Evolutionary conservation across 805 yeast species (phyloP).

Genomic region (Wickerhamomyces tratensis): DNA sequence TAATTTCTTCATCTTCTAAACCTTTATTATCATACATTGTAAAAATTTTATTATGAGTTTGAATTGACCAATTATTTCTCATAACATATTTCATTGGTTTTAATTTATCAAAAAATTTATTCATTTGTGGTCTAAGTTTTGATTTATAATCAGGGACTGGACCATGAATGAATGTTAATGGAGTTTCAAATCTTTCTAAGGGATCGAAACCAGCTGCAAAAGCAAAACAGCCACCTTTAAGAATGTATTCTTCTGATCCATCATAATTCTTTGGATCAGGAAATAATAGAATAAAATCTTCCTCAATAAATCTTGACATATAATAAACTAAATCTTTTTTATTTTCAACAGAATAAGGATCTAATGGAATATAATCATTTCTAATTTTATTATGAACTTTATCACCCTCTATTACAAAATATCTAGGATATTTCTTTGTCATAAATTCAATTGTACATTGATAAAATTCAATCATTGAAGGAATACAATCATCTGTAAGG

Average conservation of each 20-base stretch:
- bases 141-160: slow-evolving; percentile 65
- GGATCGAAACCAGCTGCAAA: slow-evolving; percentile 76
- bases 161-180: slow-evolving; percentile 50
- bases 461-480: slow-evolving; percentile 46
- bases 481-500: slow-evolving; percentile 20
- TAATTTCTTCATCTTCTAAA: slow-evolving; percentile 18
- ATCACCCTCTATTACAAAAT: slow-evolving; percentile 13
- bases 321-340: slow-evolving; percentile 25
- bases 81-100: slow-evolving; percentile 45
- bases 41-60: slow-evolving; percentile 43
- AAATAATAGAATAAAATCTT: slow-evolving; percentile 49
- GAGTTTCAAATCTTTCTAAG: slow-evolving; percentile 35
- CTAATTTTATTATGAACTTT: slow-evolving; percentile 15
- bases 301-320: slow-evolving; percentile 39
- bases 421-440: slow-evolving; percentile 16
- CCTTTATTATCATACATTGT: slow-evolving; percentile 36
- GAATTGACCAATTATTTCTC: slow-evolving; percentile 64
- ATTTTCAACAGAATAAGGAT: slow-evolving; percentile 14
- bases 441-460: slow-evolving; percentile 25
- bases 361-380: slow-evolving; percentile 15
- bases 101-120: slow-evolving; percentile 49
- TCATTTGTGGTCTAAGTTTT: slow-evolving; percentile 54
- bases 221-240: slow-evolving; percentile 47
- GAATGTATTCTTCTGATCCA: slow-evolving; percentile 42
- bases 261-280: slow-evolving; percentile 25